Evolutionary conservation across 257 asterid species (phyloP).

Genomic region (Solanum virginianum): DNA sequence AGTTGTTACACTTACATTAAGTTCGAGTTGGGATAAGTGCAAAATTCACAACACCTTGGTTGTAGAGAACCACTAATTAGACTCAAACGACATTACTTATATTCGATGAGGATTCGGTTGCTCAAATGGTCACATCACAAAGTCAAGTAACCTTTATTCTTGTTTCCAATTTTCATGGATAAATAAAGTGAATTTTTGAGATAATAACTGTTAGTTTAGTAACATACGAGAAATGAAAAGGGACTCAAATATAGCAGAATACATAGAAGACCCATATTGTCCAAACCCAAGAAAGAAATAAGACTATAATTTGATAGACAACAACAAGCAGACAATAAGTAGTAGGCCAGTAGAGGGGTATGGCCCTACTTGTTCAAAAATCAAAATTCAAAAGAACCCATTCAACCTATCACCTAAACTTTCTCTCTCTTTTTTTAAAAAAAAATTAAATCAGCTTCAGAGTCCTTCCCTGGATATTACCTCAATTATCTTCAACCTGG

Average conservation of each 20-base stretch:
- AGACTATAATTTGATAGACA: not conserved
- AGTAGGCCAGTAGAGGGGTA: not conserved
- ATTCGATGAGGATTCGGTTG: not conserved
- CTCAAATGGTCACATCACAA: not conserved
- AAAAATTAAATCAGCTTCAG: not conserved
- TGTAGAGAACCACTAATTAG: not conserved
- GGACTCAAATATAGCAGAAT: not conserved
- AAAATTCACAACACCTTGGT: not conserved
- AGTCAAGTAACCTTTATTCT: not conserved
- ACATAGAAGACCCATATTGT: not conserved
- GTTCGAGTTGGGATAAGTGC: not conserved
- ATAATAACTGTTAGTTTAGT: not conserved
- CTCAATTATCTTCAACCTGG: not conserved
- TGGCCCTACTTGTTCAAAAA: not conserved
- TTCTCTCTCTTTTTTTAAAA: not conserved
- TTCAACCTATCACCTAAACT: too few species aligned
- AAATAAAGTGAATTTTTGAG: not conserved
- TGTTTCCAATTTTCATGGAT: too few species aligned
- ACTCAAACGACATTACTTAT: not conserved
- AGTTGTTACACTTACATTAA: not conserved
- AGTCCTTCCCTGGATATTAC: not conserved
- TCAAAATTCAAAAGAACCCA: not conserved
- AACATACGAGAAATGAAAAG: not conserved
- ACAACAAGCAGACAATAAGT: not conserved
- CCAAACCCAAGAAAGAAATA: not conserved